These are phyloP conservation scores for Fusarium sublunatum DNA, from an alignment of 2,329 filamentous ascomycete species.

Conservation along the genomic window DNA sequence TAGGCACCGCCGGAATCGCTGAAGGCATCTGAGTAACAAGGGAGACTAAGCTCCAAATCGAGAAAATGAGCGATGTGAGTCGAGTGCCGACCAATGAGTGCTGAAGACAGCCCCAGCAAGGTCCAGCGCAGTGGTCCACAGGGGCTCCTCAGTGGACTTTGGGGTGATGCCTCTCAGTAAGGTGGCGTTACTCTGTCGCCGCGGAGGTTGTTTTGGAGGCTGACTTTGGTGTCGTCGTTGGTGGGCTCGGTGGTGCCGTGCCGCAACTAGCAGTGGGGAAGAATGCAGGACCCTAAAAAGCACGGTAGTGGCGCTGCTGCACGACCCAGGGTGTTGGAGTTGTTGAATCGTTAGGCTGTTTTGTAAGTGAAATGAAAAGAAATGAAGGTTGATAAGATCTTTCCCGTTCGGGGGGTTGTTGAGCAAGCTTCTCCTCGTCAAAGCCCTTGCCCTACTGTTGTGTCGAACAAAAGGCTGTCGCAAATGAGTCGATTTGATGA, in stretches of 20 bases:
- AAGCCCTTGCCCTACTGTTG: conserved; percentile 38
- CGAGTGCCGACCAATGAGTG: conserved; percentile 29
- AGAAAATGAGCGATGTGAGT: conserved; percentile 34
- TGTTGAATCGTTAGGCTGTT: conserved; percentile 19
- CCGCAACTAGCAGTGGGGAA: conserved; percentile 32
- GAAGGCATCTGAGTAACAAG: conserved; percentile 47
- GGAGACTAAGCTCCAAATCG: conserved; percentile 39
- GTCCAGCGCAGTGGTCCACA: conserved; percentile 45
- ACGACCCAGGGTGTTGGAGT: conserved; percentile 15
- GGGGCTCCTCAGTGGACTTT: conserved; percentile 39
- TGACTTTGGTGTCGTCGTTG: conserved; percentile 19
- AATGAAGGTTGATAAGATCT: conserved; percentile 34
- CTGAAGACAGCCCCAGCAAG: conserved; percentile 37
- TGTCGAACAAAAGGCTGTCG: conserved; percentile 7
- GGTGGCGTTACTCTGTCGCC: conserved; percentile 32
- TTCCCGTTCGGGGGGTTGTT: conserved; percentile 36
- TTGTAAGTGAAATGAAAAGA: conserved; percentile 21
- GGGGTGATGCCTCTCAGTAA: conserved; percentile 18
- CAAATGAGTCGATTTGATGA: conserved; percentile 27
- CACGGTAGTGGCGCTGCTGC: conserved; percentile 31
- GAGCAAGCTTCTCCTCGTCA: conserved; percentile 20
- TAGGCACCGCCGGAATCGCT: conserved; percentile 46
- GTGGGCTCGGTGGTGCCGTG: conserved; percentile 38
- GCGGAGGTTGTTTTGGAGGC: conserved; percentile 19
- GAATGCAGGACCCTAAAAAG: conserved; percentile 40